Evolutionary conservation across 805 yeast genomes (phyloP).

Genomic region (Nakazawaea holstii): DNA sequence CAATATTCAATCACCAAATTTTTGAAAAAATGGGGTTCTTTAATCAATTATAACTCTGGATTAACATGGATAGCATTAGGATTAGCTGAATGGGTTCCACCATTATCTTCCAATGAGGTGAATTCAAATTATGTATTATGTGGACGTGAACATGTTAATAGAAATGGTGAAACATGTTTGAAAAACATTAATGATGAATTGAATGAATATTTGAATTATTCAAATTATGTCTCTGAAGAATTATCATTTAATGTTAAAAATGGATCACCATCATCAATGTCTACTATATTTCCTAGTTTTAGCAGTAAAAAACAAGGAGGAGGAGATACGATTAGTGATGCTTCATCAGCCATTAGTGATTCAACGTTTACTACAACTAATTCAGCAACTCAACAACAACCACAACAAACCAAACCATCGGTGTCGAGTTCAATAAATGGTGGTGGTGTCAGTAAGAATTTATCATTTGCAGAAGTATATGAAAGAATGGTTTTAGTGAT

Average conservation of each 20-base stretch:
- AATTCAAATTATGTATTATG: conserved; percentile 45
- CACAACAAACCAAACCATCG: neutral
- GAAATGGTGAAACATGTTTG: conserved; percentile 27
- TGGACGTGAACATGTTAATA: conserved; percentile 43
- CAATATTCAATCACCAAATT: conserved; percentile 61
- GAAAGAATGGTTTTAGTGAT: conserved; percentile 74
- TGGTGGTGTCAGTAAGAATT: conserved; percentile 19
- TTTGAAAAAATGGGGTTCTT: conserved; percentile 70
- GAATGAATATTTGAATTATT: conserved; percentile 20
- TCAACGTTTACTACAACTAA: conserved; percentile 3
- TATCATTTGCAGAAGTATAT: conserved; percentile 62
- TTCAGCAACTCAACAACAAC: conserved; percentile 12
- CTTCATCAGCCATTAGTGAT: conserved; percentile 1
- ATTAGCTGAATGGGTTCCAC: conserved; percentile 86
- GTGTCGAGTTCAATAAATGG: neutral
- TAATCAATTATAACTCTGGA: conserved; percentile 74
- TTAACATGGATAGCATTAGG: conserved; percentile 86
- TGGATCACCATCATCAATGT: neutral
- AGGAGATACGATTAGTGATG: conserved; percentile 2
- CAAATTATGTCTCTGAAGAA: neutral
- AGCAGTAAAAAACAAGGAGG: neutral
- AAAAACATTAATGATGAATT: conserved; percentile 26
- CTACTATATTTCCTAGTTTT: neutral
- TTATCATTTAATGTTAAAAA: neutral
- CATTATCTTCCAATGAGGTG: conserved; percentile 28